These are phyloP conservation scores for Cornus florida DNA, from an alignment of 148 eudicot genomes.

Conservation along the genomic window DNA sequence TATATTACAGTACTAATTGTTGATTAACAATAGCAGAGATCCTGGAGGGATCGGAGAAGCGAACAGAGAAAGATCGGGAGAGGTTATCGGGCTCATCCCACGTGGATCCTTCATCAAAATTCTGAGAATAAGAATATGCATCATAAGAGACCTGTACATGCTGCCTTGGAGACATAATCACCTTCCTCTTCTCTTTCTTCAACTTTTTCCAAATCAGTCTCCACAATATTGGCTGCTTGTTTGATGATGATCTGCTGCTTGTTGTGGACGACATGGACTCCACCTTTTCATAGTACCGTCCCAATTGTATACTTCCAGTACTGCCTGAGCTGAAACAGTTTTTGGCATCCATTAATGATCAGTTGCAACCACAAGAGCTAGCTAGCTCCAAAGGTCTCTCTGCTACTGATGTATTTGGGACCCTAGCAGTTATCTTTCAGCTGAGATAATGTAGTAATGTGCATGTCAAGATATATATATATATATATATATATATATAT, in stretches of 20 bases:
- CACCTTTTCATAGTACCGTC: slow-evolving; percentile 5
- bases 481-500: too few relatives aligned
- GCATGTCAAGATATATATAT: too few relatives aligned
- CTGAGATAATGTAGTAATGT: too few relatives aligned
- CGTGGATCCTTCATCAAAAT: slow-evolving; percentile 47
- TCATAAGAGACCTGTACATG: slow-evolving; percentile 34
- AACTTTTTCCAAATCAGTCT: slow-evolving; percentile 36
- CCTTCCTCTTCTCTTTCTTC: slow-evolving; percentile 33
- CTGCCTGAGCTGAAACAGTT: slow-evolving; percentile 17
- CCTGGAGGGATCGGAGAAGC: slow-evolving; percentile 47
- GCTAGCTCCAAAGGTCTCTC: neutral
- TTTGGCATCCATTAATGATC: slow-evolving; percentile 29
- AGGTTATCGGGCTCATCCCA: slow-evolving; percentile 44
- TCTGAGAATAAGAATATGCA: slow-evolving; percentile 44
- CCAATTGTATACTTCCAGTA: slow-evolving; percentile 23
- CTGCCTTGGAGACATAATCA: neutral
- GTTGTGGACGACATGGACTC: neutral
- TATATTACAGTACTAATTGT: too few relatives aligned
- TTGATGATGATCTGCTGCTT: too few relatives aligned
- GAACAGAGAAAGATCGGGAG: slow-evolving; percentile 47
- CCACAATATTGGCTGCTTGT: slow-evolving; percentile 23
- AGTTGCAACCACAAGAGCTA: neutral
- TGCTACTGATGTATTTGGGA: neutral
- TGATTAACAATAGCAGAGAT: slow-evolving; percentile 2
- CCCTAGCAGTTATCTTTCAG: too few relatives aligned